Evolutionary conservation across 257 asterid genomes (phyloP), one percentile per base, ranked within the genome.

Genomic region (Nicotiana paniculata): DNA sequence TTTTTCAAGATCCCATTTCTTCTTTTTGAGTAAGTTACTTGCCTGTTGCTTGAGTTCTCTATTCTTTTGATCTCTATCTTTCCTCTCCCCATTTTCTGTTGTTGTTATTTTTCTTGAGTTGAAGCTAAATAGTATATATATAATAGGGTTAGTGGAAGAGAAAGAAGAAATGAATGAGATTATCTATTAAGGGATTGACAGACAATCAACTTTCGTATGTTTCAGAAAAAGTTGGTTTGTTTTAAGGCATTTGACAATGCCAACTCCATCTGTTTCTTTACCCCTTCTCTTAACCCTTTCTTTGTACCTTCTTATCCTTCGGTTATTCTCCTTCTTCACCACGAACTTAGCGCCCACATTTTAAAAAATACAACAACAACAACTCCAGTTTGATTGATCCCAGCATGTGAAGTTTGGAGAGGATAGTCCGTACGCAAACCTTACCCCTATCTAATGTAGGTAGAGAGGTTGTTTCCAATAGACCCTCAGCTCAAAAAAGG

Each of bases 1-100:
- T 92, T 91, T 79, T 91, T 91, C 88, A 92, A 85, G 86, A 92
- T 88, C 89, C 95, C 95, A 86, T 79, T 90, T 86, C 97, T 90
- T 87, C 97, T 84, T 33, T 92, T 92, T 15, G 95, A 91, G 77
- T 89, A 91, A 26, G 95, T 92, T 37, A 92, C 94, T 67, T 92
- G 94, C 46, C 90, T 83, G 88, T 91, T 92, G 88, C 92, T 92
- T 33, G 94, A 85, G 87, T 90, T 92, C 82, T 92, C 95, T 24
- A 89, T 91, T 85, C 80, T 90, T 87, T 84, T 88, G 81, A 85
- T 93, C 91, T 91, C 93, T 75, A 89, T 74, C 12, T 82, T 85
- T 82, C 87, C 77, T 84, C 88, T 84, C 81, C 85, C 82, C 85
- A 77, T 77, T 33, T 79, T 54, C 59, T 18, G 51, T 77, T 32